Conservation (phyloP, 176 grass and related monocot species). For the sorghum (Sorghum bicolor) region DNA sequence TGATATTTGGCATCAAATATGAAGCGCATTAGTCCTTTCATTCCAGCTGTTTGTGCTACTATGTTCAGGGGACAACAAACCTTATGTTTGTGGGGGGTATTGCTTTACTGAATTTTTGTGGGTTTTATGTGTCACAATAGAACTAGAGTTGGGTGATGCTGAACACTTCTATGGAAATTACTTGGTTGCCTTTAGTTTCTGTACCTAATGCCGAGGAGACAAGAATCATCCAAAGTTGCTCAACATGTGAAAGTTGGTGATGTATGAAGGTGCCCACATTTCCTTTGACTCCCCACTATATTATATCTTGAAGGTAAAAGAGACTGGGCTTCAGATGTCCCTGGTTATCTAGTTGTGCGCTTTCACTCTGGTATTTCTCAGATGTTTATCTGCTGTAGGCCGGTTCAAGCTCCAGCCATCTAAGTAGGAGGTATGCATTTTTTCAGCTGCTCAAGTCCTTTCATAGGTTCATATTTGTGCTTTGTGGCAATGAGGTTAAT, state of each 20-base stretch:
- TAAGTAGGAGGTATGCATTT: constrained; percentile 40
- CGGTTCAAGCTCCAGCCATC: constrained; percentile 33
- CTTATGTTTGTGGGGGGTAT: constrained; percentile 49
- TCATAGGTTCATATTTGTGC: neutral
- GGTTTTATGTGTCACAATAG: constrained; percentile 44
- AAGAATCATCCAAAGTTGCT: constrained; percentile 32
- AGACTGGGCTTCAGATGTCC: neutral
- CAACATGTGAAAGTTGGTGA: constrained; percentile 44
- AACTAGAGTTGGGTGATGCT: constrained; percentile 52
- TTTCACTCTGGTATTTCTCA: neutral
- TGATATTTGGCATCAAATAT: constrained; percentile 36
- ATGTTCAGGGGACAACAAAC: constrained; percentile 45
- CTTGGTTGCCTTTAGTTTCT: constrained; percentile 53
- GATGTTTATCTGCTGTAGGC: neutral
- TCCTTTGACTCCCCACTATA: neutral
- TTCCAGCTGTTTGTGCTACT: constrained; percentile 49
- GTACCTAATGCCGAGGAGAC: constrained; percentile 9
- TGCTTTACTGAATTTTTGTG: constrained; percentile 58
- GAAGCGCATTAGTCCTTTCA: constrained; percentile 32
- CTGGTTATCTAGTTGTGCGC: neutral
- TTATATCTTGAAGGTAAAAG: neutral
- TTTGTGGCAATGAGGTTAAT: neutral
- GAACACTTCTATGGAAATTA: constrained; percentile 46
- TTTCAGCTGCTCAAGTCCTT: neutral
- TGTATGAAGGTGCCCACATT: constrained; percentile 27